A percentile compares a stretch with the other conserved stretches of the same genome.
Conservation (phyloP, 208 protist species). For the Leishmania braziliensis region DNA sequence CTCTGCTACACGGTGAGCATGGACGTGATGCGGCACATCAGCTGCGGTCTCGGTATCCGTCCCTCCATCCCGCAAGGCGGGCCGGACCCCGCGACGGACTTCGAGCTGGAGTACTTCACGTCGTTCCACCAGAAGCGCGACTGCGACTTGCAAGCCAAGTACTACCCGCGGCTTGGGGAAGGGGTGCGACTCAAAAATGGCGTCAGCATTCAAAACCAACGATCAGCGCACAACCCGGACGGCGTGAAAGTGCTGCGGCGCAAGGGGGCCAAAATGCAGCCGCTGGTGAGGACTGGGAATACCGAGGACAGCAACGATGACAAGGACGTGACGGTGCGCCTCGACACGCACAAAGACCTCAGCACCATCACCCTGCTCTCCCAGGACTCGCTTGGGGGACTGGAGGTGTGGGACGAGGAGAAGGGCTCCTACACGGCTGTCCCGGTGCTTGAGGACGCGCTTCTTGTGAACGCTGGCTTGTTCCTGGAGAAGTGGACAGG, state of each 20-base stretch:
- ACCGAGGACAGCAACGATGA: conserved; percentile 7
- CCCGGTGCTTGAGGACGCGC: conserved; percentile 82
- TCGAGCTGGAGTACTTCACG: conserved; percentile 86
- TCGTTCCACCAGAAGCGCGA: conserved; percentile 75
- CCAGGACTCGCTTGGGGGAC: conserved; percentile 80
- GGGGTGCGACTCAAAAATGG: conserved; percentile 44
- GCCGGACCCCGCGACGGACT: conserved; percentile 51
- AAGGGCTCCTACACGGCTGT: conserved; percentile 62
- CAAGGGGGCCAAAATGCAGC: conserved; percentile 66
- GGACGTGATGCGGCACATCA: conserved; percentile 87
- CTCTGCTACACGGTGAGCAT: conserved; percentile 77
- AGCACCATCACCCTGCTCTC: conserved; percentile 86
- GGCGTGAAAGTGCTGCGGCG: conserved; percentile 81
- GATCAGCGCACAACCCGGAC: conserved; percentile 58
- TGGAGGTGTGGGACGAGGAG: conserved; percentile 86
- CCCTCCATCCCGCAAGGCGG: conserved; percentile 73
- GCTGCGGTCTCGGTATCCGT: conserved; percentile 81
- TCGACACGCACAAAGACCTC: conserved; percentile 88
- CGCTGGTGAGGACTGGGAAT: conserved; percentile 29
- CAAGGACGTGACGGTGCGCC: conserved; percentile 47
- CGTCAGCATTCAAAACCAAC: conserved; percentile 54
- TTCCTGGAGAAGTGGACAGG: conserved; percentile 91
- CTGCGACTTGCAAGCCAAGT: conserved; percentile 87
- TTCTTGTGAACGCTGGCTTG: conserved; percentile 87
- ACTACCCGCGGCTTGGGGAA: conserved; percentile 75